phyloP scores from a whole-genome alignment of 768 basidiomycete genomes.

The Panus rudis region DNA sequence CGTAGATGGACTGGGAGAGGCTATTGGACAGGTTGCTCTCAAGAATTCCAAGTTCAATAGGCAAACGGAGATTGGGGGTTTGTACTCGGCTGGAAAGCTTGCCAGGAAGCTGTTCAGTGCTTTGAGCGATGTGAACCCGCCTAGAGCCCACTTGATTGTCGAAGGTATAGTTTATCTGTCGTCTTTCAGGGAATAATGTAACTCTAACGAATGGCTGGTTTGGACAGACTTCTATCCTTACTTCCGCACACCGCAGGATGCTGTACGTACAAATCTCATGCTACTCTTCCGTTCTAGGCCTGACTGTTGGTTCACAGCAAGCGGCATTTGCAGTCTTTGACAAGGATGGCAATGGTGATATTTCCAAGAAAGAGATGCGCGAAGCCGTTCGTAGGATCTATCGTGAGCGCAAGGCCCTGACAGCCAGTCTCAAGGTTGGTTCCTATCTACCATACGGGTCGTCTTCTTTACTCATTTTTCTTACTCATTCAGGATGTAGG shows the following conservation, averaged over 20 bases:
- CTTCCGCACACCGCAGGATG: slow-evolving; percentile 64
- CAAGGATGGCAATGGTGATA: slow-evolving; percentile 79
- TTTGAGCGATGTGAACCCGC: slow-evolving; percentile 52
- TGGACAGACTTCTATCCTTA: slow-evolving; percentile 68
- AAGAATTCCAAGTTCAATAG: slow-evolving; percentile 59
- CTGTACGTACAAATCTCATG: slow-evolving; percentile 36
- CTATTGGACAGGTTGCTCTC: slow-evolving; percentile 63
- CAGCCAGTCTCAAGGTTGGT: slow-evolving; percentile 59
- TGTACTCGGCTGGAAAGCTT: slow-evolving; percentile 59
- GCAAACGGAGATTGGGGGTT: slow-evolving; percentile 43
- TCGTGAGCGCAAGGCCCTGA: slow-evolving; percentile 65
- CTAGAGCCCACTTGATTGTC: slow-evolving; percentile 55
- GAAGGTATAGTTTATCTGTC: slow-evolving; percentile 39
- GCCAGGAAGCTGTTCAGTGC: slow-evolving; percentile 63
- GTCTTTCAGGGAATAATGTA: neutral
- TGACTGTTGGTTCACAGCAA: slow-evolving; percentile 33
- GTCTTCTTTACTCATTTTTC: slow-evolving; percentile 4
- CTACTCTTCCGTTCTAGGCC: neutral
- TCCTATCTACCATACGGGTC: neutral
- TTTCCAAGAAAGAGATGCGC: slow-evolving; percentile 72
- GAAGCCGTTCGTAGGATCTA: slow-evolving; percentile 79
- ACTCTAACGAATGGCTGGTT: neutral
- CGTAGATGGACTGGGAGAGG: slow-evolving; percentile 63
- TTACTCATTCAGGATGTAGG: slow-evolving; percentile 46
- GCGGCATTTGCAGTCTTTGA: slow-evolving; percentile 68